Base-by-base conservation (phyloP, 345 rosid genomes). In the Punica granatum region DNA sequence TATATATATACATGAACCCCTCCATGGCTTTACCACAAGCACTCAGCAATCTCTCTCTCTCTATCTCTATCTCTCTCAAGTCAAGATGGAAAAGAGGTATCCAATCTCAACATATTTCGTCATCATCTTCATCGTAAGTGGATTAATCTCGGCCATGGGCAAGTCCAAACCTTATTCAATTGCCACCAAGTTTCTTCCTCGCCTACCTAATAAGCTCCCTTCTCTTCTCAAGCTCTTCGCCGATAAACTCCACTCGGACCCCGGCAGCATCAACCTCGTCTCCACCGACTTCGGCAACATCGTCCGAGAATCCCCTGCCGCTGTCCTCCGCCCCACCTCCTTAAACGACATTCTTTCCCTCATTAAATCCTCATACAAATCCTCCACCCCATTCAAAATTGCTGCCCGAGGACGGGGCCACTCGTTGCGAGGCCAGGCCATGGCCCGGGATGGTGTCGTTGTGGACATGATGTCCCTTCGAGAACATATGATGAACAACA, bases 371-470 rank as follows among this genome's bases (percentile, higher is more conserved):
- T 72, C 88, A 0, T 72, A 77, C 80, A 68, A 77, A 16, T 46
- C 46, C 56, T 39, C 85, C 3, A 59, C 68, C 39, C 80, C 83
- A 8, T 84, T 89, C 32, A 14, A 68, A 25, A 74, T 94, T 43
- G 92, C 99, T 0, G 98, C 98, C 32, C 81, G 86, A 48, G 97
- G 99, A 16, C 81, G 72, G 7, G 83, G 97, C 49, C 98, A 93
- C 68, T 88, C 94, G 0, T 69, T 82, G 39, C 70, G 79, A 0
- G 99, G 99, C 32, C 97, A 94, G 71, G 96, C 97, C 42, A 83
- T 82, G 69, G 96, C 86, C 4, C 75, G 70, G 0, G 80, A 75
- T 0, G 99, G 99, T 1, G 76, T 94, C 2, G 95, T 93, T 9
- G 77, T 91, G 4, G 84, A 90, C 67, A 91, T 93, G 99, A 67